phyloP scores from a whole-genome alignment of 495 filamentous ascomycete species.

The Jackrogersella minutella region DNA sequence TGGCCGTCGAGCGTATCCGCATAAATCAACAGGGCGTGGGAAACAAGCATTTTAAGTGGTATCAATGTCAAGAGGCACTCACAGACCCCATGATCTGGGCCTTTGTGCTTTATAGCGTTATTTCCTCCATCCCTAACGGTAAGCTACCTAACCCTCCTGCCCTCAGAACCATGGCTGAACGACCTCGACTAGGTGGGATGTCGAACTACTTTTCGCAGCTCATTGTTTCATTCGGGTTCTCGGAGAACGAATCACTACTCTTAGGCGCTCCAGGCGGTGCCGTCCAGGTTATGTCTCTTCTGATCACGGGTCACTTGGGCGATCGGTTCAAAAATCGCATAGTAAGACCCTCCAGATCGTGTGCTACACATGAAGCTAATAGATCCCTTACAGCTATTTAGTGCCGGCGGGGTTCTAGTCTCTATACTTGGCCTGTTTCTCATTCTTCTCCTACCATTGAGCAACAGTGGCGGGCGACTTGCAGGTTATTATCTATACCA shows the following conservation, averaged over 20 bases:
- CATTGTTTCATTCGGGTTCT: slow-evolving; percentile 66
- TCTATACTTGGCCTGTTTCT: slow-evolving; percentile 68
- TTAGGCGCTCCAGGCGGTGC: slow-evolving; percentile 72
- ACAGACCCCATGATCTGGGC: slow-evolving; percentile 59
- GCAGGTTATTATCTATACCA: slow-evolving; percentile 72
- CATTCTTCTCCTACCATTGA: slow-evolving; percentile 69
- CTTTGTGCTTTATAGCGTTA: slow-evolving; percentile 68
- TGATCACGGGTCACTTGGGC: slow-evolving; percentile 67
- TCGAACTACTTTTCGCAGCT: slow-evolving; percentile 77
- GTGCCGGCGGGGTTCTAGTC: slow-evolving; percentile 49
- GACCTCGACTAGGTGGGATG: slow-evolving; percentile 60
- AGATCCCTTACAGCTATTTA: slow-evolving; percentile 35
- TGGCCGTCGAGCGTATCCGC: slow-evolving; percentile 68
- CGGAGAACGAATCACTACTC: slow-evolving; percentile 67
- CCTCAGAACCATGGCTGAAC: neutral
- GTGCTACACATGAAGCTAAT: slow-evolving; percentile 13
- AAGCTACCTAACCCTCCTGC: neutral
- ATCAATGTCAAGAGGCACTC: slow-evolving; percentile 66
- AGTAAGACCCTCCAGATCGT: slow-evolving; percentile 22
- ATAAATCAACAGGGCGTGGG: slow-evolving; percentile 73
- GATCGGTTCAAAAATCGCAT: slow-evolving; percentile 66
- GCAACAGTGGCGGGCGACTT: slow-evolving; percentile 65
- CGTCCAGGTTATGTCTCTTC: slow-evolving; percentile 68
- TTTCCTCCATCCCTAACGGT: slow-evolving; percentile 70
- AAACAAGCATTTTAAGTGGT: slow-evolving; percentile 72